phyloP scores from a whole-genome alignment of 495 filamentous ascomycete species.

The Baudoinia panamericana region DNA sequence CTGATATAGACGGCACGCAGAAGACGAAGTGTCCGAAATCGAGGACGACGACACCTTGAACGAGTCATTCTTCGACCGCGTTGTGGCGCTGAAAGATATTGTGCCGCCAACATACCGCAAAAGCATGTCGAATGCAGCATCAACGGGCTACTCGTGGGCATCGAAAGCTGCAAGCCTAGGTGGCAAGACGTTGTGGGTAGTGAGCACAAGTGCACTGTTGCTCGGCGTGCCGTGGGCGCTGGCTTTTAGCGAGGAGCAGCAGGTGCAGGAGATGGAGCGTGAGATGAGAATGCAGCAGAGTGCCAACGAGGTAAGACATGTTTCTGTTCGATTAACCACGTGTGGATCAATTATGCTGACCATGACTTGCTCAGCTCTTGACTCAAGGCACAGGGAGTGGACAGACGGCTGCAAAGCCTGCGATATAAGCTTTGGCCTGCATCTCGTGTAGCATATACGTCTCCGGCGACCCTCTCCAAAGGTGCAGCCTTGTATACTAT shows the following conservation, averaged over 20 bases:
- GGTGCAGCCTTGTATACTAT: no score
- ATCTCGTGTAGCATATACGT: no score
- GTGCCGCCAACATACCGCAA: conserved; percentile 72
- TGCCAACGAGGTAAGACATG: conserved; percentile 55
- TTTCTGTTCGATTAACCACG: no score
- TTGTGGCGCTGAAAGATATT: conserved; percentile 81
- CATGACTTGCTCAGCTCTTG: no score
- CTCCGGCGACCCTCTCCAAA: no score
- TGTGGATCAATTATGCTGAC: no score
- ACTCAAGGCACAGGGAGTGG: no score
- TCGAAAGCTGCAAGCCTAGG: conserved; percentile 50
- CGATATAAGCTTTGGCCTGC: no score
- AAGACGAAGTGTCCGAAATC: conserved; percentile 45
- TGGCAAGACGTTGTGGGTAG: conserved; percentile 75
- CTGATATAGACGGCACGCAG: no score
- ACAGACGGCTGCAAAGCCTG: no score
- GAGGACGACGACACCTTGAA: conserved; percentile 35
- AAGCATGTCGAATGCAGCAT: conserved; percentile 46
- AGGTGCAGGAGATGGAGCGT: conserved; percentile 89
- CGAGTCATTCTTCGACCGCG: conserved; percentile 62
- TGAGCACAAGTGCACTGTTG: conserved; percentile 76
- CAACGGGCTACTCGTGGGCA: conserved; percentile 43
- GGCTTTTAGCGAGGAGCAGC: conserved; percentile 87
- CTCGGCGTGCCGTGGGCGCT: conserved; percentile 87
- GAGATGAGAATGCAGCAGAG: conserved; percentile 86